phyloP scores from a whole-genome alignment of 495 filamentous ascomycete genomes.

The Penicillium pulvis region DNA sequence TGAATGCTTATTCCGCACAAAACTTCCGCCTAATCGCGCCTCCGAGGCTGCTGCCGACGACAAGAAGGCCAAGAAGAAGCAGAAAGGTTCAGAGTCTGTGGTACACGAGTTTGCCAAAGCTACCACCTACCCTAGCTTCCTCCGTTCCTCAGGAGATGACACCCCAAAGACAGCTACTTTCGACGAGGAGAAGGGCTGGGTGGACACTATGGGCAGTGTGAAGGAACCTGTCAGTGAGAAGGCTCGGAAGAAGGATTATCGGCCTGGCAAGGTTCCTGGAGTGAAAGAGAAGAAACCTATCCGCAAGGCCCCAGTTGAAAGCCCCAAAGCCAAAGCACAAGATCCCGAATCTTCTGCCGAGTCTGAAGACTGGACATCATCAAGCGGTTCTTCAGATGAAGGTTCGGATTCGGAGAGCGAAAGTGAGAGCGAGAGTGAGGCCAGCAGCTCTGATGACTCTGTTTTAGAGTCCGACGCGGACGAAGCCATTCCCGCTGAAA shows the following conservation, averaged over 20 bases:
- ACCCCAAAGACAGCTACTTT: conserved; percentile 37
- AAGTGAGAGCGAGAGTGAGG: conserved; percentile 24
- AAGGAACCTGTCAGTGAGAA: conserved; percentile 58
- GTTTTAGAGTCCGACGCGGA: conserved; percentile 21
- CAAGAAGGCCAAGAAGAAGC: conserved; percentile 53
- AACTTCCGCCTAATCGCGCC: conserved; percentile 62
- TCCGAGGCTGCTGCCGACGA: conserved; percentile 30
- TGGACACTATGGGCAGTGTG: conserved; percentile 75
- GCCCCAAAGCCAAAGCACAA: conserved; percentile 15
- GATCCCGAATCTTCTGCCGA: conserved; percentile 25
- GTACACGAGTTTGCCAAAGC: conserved; percentile 84
- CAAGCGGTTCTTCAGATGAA: conserved; percentile 44
- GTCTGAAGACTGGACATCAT: conserved; percentile 50
- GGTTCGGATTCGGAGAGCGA: conserved; percentile 17
- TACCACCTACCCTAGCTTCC: conserved; percentile 74
- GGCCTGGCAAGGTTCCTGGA: conserved; percentile 39
- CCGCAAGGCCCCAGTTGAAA: conserved; percentile 4
- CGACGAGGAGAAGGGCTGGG: conserved; percentile 81
- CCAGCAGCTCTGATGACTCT: conserved; percentile 25
- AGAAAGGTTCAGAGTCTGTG: conserved; percentile 55
- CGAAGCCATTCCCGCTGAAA: conserved; percentile 10
- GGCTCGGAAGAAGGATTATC: conserved; percentile 34
- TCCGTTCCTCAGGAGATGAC: conserved; percentile 51
- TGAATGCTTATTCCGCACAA: conserved; percentile 83
- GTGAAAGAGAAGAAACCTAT: conserved; percentile 38